phyloP scores from a whole-genome alignment of 305 asterid species.

The Coffea humblotiana region DNA sequence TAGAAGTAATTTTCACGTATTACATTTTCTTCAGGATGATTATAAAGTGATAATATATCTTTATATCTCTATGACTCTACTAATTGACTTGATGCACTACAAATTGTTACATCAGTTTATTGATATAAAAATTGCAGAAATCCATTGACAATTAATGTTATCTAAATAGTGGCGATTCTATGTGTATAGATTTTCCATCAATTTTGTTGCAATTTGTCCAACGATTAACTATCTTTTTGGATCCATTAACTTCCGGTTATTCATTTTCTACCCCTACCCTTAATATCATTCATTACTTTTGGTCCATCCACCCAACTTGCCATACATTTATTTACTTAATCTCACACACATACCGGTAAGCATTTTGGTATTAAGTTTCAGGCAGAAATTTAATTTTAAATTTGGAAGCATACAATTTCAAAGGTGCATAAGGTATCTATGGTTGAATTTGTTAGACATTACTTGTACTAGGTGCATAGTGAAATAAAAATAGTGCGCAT shows the following conservation, averaged over 20 bases:
- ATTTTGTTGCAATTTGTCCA: not conserved
- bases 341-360: not conserved
- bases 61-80: too few species aligned
- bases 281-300: constrained; percentile 2
- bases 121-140: too few species aligned
- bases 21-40: too few species aligned
- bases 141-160: too few species aligned
- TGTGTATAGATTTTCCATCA: too few species aligned
- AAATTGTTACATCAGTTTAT: too few species aligned
- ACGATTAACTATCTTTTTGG: not conserved
- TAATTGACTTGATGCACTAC: too few species aligned
- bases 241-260: not conserved
- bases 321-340: not conserved
- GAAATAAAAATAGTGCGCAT: not conserved
- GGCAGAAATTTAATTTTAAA: not conserved
- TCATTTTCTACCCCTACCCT: not conserved
- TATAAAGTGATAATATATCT: too few species aligned
- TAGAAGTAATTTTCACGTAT: too few species aligned
- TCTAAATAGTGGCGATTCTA: too few species aligned
- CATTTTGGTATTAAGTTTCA: not conserved
- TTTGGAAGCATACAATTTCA: not conserved
- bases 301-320: not conserved
- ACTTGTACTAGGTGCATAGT: not conserved
- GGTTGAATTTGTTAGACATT: not conserved
- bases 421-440: not conserved